Base-by-base conservation (phyloP, 441 rosid genomes). In the Rhodomyrtus psidioides region DNA sequence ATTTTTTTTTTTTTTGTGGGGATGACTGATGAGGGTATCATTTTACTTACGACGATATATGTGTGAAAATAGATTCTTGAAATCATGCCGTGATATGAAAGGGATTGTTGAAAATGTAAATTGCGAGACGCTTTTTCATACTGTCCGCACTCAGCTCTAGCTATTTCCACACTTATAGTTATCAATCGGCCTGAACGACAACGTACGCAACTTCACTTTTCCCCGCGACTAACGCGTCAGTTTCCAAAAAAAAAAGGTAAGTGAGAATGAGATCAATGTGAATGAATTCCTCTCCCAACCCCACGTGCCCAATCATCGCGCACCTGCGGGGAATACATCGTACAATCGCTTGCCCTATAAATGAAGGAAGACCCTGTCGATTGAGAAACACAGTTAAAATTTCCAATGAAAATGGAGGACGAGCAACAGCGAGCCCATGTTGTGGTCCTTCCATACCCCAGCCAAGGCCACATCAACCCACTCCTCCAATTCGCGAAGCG, bases 391-490 rank as follows among this genome's bases (percentile, higher is more conserved):
- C 28, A 53, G 6, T 14, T 51, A 51, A 51, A 12, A 51, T 51
- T 51, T 51, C 5, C 5, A 44, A 39, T 70, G 28, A 81, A 74
- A 85, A 88, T 60, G 90, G 91, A 86, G 19, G 75, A 46, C 44
- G 84, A 87, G 39, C 58, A 51, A 54, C 34, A 24, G 57, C 90
- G 86, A 89, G 88, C 87, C 42, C 98, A 95, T 51, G 94, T 92
- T 2, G 55, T 94, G 10, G 87, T 95, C 14, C 55, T 96, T 70
- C 95, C 98, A 19, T 96, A 91, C 86, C 96, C 97, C 59, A 91
- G 93, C 89, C 97, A 95, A 88, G 98, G 98, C 86, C 98, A 95
- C 92, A 91, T 96, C 9, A 96, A 94, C 92, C 98, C 98, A 7
- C 91, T 93, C 88, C 93, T 96, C 88, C 98, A 95, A 57, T 94